Conservation (phyloP, 1,139 yeast species). For the Hyphopichia burtonii region DNA sequence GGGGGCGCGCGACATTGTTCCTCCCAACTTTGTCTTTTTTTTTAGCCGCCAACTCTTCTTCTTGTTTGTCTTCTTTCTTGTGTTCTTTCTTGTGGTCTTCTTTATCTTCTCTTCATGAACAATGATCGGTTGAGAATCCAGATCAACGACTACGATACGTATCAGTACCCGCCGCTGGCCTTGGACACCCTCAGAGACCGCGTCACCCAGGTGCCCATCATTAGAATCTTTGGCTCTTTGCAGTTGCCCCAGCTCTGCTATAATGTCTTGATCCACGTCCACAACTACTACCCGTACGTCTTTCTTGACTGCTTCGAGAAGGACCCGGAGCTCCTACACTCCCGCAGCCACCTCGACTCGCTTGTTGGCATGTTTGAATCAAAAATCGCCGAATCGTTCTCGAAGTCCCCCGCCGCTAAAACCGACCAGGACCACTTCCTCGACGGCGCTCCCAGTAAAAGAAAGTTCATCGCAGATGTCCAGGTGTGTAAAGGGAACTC, state of each 20-base stretch:
- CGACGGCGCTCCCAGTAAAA: background rate
- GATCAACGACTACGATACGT: constrained; percentile 61
- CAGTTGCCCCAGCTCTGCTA: constrained; percentile 19
- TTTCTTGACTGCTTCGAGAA: constrained; percentile 51
- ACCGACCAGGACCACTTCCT: constrained; percentile 9
- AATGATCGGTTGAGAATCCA: constrained; percentile 31
- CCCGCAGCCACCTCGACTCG: constrained; percentile 9
- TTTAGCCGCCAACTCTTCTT: background rate
- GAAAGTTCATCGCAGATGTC: constrained; percentile 62
- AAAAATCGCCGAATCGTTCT: constrained; percentile 16
- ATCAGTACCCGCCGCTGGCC: constrained; percentile 43
- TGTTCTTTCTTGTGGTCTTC: background rate
- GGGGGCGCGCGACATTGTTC: background rate
- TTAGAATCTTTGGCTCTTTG: constrained; percentile 73
- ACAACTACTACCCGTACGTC: constrained; percentile 81
- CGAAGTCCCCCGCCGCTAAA: constrained; percentile 9
- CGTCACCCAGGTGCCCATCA: constrained; percentile 62
- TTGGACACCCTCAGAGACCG: constrained; percentile 31
- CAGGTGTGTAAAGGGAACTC: constrained; percentile 74
- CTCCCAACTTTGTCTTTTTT: background rate
- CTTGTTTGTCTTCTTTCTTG: background rate
- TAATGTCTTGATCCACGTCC: constrained; percentile 61
- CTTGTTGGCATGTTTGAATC: constrained; percentile 19
- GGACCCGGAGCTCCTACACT: constrained; percentile 5
- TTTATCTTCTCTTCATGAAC: background rate